Evolutionary conservation across 345 rosid species (phyloP).

Genomic region (Gynandropsis gynandra): DNA sequence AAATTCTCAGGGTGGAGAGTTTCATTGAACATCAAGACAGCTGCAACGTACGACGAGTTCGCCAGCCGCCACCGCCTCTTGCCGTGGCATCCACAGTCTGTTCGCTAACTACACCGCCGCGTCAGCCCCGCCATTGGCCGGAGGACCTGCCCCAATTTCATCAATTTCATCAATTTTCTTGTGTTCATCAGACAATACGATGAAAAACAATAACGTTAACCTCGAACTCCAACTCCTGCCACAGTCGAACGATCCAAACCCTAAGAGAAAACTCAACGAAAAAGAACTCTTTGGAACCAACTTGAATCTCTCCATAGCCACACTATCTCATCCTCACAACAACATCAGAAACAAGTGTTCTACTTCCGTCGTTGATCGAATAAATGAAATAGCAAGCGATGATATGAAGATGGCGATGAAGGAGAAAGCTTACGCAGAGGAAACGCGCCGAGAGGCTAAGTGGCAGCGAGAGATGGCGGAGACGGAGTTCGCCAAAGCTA

Average conservation of each 20-base stretch:
- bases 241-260: conserved; percentile 20
- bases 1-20: conserved; percentile 60
- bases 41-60: conserved; percentile 47
- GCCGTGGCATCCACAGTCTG: conserved; percentile 40
- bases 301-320: conserved; percentile 66
- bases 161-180: conserved; percentile 13
- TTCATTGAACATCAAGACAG: conserved; percentile 84
- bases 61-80: conserved; percentile 42
- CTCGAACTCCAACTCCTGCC: conserved; percentile 72
- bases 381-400: conserved; percentile 46
- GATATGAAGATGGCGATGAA: conserved; percentile 51
- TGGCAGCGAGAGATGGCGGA: conserved; percentile 74
- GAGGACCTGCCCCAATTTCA: conserved; percentile 20
- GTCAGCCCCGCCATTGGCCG: conserved; percentile 25
- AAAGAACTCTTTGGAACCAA: conserved; percentile 30
- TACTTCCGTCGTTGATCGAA: conserved; percentile 10
- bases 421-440: conserved; percentile 64
- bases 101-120: conserved; percentile 48
- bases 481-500: conserved; percentile 58
- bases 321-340: conserved; percentile 23
- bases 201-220: conserved; percentile 31
- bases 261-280: conserved; percentile 21
- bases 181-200: conserved; percentile 2
- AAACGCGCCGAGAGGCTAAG: conserved; percentile 59
- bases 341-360: conserved; percentile 9